Conservation (phyloP, 805 yeast species). For the Ogataea pignaliae region DNA sequence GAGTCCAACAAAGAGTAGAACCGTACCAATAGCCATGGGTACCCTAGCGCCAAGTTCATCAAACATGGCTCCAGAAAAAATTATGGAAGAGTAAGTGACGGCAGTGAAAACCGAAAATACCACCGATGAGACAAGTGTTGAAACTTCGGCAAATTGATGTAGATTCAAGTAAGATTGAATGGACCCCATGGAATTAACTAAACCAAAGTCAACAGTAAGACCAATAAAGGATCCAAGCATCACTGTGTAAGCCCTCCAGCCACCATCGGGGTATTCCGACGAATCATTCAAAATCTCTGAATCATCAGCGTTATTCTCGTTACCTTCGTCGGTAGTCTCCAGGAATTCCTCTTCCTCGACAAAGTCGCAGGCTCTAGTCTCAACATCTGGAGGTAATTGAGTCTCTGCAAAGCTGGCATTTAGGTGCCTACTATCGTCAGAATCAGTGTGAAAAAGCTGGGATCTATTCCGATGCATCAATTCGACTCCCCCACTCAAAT, state of each 20-base stretch:
- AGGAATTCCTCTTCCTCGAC: too few species aligned
- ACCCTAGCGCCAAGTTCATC: conserved; percentile 38
- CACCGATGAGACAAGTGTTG: conserved; percentile 54
- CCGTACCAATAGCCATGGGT: conserved; percentile 32
- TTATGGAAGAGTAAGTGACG: conserved; percentile 36
- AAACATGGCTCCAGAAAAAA: conserved; percentile 39
- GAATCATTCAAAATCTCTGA: too few species aligned
- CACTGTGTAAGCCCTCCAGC: conserved; percentile 34
- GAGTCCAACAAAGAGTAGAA: conserved; percentile 31
- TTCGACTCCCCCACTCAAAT: neutral
- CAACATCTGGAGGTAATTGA: too few species aligned
- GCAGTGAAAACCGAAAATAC: conserved; percentile 54
- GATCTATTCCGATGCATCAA: neutral
- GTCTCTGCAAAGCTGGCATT: too few species aligned
- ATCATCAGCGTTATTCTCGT: conserved; percentile 6
- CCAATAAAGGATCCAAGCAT: conserved; percentile 54
- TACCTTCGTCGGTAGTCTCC: neutral
- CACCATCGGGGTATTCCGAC: conserved; percentile 50
- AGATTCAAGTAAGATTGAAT: conserved; percentile 53
- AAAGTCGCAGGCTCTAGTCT: too few species aligned
- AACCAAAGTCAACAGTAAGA: conserved; percentile 50
- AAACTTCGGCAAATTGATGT: conserved; percentile 42
- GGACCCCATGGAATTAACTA: conserved; percentile 56
- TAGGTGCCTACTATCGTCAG: neutral
- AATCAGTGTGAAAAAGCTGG: neutral